Evolutionary conservation across 805 yeast species (phyloP), one percentile per base, ranked within the genome.

Genomic region (Tetrapisispora fleetii): DNA sequence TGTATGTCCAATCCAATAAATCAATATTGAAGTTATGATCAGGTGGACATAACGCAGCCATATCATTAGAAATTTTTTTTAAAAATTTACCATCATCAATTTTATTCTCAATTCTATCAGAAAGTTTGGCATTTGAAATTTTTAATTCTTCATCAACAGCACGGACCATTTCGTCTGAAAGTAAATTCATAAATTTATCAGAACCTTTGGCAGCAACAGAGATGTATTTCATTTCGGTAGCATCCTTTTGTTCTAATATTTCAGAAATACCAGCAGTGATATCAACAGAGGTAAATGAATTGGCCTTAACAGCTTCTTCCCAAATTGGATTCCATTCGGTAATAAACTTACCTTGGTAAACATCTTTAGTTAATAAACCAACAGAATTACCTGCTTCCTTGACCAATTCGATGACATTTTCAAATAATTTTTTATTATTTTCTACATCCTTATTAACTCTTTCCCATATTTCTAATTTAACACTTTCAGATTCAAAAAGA

Each of bases 1-100:
- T 80, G 65, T 86, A 88, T 55, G 95, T 85, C 96, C 97, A 91
- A 64, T 91, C 98, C 19, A 91, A 69, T 53, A 80, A 77, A 52
- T 78, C 80, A 5, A 83, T 71, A 58, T 88, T 95, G 52, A 89
- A 83, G 48, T 84, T 91, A 33, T 76, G 70, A 42, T 84, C 82
- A 8, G 55, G 22, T 9, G 67, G 67, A 37, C 63, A 56, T 36
- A 62, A 47, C 8, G 49, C 40, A n/a, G 60, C 53, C 19, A 77
- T 55, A 49, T 74, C 73, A 54, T 77, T 76, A 58, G 80, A 78
- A 58, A 78, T 62, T 38, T 67, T 64, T 49, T 74, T 74, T 64
- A 82, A 78, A 70, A 85, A 84, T 56, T 78, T 80, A n/a, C 70
- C 69, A 59, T 85, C 87, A 58, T 88, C 96, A 56, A 91, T 83